Conservation (phyloP, 1,284 basidiomycete genomes). For the Trichosporon inkin region DNA sequence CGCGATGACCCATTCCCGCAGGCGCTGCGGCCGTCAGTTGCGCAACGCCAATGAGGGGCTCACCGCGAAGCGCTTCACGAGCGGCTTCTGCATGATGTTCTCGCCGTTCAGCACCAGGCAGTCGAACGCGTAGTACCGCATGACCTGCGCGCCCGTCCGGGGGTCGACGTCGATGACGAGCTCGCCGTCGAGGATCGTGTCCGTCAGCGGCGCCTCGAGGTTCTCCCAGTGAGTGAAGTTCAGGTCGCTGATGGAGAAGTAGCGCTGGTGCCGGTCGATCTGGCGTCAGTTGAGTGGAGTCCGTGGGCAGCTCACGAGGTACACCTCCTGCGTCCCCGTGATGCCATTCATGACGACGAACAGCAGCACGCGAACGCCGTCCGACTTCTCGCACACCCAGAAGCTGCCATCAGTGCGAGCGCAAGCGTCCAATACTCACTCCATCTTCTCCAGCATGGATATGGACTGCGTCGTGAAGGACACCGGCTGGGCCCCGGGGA, state of each 20-base stretch:
- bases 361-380: constrained; percentile 87
- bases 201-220: constrained; percentile 61
- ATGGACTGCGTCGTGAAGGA: constrained; percentile 72
- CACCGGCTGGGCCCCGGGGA: constrained; percentile 90
- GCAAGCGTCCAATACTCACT: constrained; percentile 57
- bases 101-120: constrained; percentile 81
- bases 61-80: constrained; percentile 88
- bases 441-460: constrained; percentile 69
- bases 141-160: constrained; percentile 65
- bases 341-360: constrained; percentile 62
- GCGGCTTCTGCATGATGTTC: constrained; percentile 75
- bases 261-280: constrained; percentile 94
- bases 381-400: constrained; percentile 99
- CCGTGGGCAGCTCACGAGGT: constrained; percentile 59
- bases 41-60: constrained; percentile 38
- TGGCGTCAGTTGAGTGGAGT: constrained; percentile 41
- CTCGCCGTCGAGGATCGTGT: constrained; percentile 89
- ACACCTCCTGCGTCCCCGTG: constrained; percentile 65
- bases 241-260: constrained; percentile 67
- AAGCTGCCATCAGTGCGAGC: constrained; percentile 58
- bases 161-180: constrained; percentile 87
- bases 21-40: constrained; percentile 56
- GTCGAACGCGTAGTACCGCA: constrained; percentile 87
- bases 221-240: constrained; percentile 84
- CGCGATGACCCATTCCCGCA: constrained; percentile 75